A percentile compares a stretch with the other conserved stretches of the same genome.
phyloP scores from a whole-genome alignment of 2,329 filamentous ascomycete genomes.

The Teratosphaeria pseudoeucalypti region DNA sequence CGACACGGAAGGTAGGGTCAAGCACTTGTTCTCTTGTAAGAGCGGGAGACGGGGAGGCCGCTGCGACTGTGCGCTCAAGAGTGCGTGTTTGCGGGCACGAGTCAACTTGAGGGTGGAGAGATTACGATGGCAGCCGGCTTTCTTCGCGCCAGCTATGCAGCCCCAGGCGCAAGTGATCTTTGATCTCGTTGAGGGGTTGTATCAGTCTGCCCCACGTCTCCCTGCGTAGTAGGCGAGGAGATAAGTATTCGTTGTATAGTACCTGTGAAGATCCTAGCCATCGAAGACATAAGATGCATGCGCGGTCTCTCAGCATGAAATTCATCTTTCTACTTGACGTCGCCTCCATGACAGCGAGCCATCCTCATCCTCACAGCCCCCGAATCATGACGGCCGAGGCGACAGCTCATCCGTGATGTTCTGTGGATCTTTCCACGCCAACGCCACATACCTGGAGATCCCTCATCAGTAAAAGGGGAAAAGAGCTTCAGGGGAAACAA shows the following conservation, averaged over 20 bases:
- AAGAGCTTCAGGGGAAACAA: not conserved
- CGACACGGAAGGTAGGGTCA: not conserved
- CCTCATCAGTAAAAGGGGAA: not conserved
- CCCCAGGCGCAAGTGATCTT: not conserved
- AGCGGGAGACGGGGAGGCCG: not conserved
- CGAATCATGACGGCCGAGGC: slow-evolving; percentile 18
- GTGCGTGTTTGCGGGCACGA: not conserved
- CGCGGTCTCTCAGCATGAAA: no score
- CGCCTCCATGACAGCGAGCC: no score
- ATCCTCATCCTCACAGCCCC: no score
- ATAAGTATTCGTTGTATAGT: not conserved
- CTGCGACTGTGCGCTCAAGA: not conserved
- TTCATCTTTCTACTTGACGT: no score
- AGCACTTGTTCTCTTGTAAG: not conserved
- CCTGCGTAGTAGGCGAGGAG: not conserved
- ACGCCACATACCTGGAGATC: slow-evolving; percentile 40
- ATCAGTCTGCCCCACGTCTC: not conserved
- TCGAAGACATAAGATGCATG: no score
- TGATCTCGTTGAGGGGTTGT: not conserved
- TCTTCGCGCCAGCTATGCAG: not conserved
- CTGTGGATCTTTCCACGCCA: slow-evolving; percentile 52
- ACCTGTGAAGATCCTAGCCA: not conserved
- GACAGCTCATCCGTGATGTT: slow-evolving; percentile 51
- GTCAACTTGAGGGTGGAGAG: not conserved
- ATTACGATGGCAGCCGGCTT: not conserved